Base-by-base conservation (phyloP, 441 rosid species). In the Erysimum pusillum region DNA sequence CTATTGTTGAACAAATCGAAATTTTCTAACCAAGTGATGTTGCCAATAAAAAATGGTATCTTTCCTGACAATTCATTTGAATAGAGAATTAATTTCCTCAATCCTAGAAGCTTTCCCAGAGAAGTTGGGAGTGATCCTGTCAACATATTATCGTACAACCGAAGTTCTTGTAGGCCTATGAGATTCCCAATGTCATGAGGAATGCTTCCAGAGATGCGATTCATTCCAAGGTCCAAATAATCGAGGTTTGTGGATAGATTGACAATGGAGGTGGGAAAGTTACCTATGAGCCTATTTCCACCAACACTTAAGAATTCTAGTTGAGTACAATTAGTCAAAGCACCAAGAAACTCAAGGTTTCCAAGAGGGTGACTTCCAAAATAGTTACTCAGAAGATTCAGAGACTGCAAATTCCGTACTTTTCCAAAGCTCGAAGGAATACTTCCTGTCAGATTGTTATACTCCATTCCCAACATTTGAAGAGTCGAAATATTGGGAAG, bases 191-290 rank as follows among this genome's bases (percentile, higher is more conserved):
- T 25, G 28, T 25, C 28, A 25, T 25, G 3, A 25, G 64, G 45
- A 59, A 59, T 59, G 31, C 28, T 35, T 17, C 64, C 64, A 59
- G 44, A 14, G 6, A 59, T 59, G 44, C 4, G 2, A 17, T 59
- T 59, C 2, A 0, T 9, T 15, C 7, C 28, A 59, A 59, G 45
- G 4, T 5, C 4, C n/a, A n/a, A n/a, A n/a, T n/a, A n/a, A n/a
- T n/a, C n/a, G n/a, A n/a, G n/a, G n/a, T n/a, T n/a, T n/a, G n/a
- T n/a, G n/a, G n/a, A n/a, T n/a, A n/a, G 4, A 36, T 60, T 60
- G 6, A 9, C 10, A 2, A 60, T 4, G 1, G 64, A 36, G 9
- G 31, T 11, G 5, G 46, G 65, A 15, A 60, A 38, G 3, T 60
- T n/a, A 60, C 65, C 65, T n/a, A n/a, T n/a, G 0, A 60, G 8